These are phyloP conservation scores for Colletotrichum tropicicola DNA, from an alignment of 2,329 filamentous ascomycete species.

Conservation along the genomic window DNA sequence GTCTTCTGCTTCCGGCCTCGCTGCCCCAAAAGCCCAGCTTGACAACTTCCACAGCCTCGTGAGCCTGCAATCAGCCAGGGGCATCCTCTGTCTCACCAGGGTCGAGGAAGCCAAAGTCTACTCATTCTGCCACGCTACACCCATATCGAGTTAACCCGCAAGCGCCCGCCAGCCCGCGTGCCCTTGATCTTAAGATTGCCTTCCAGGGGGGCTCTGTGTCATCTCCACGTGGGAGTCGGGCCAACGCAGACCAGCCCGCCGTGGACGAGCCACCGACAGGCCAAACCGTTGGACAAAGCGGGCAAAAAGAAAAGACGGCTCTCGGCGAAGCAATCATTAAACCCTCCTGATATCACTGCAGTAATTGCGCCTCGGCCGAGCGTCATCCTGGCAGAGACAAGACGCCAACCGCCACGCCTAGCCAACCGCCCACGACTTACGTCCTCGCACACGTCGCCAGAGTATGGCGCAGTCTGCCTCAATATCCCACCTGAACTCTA, in stretches of 20 bases:
- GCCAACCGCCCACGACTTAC: neutral
- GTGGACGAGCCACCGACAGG: neutral
- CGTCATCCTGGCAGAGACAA: neutral
- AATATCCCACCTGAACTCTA: neutral
- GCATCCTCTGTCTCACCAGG: neutral
- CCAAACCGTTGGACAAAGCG: neutral
- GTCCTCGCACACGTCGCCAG: too few species aligned
- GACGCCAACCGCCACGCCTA: neutral
- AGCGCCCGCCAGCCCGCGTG: neutral
- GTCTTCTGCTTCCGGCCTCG: neutral
- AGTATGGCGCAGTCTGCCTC: neutral
- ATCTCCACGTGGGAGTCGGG: constrained; percentile 5
- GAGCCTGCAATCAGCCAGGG: neutral
- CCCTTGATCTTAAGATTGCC: neutral
- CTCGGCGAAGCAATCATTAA: neutral
- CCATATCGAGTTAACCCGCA: neutral
- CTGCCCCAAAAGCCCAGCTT: neutral
- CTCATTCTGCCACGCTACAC: neutral
- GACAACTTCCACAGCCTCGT: neutral
- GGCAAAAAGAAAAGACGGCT: neutral
- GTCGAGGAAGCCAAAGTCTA: neutral
- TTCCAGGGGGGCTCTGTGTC: neutral
- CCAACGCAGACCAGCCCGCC: neutral
- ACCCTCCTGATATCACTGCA: neutral
- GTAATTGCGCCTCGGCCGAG: neutral